Conservation (phyloP, 2,329 filamentous ascomycete species). For the Ceratocystis ficicola region DNA sequence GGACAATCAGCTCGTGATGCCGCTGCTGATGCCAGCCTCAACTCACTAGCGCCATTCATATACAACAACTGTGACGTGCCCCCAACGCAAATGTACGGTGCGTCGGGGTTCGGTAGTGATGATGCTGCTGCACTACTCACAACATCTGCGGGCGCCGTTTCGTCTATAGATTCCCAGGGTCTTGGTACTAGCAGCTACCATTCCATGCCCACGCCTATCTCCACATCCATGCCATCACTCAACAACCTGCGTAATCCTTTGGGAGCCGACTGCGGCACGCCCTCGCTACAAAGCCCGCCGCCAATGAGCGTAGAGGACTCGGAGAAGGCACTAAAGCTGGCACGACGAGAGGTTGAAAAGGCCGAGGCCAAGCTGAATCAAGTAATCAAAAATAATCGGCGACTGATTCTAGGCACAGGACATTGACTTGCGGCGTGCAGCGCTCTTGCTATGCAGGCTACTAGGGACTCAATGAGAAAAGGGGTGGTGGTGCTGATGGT, state of each 20-base stretch:
- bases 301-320: conserved; percentile 52
- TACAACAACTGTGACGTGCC: conserved; percentile 2
- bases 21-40: conserved; percentile 37
- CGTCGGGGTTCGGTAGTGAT: conserved; percentile 7
- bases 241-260: conserved; percentile 12
- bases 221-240: not conserved
- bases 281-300: conserved; percentile 33
- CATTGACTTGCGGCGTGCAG: conserved; percentile 22
- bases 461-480: conserved; percentile 21
- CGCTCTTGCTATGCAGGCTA: conserved; percentile 21
- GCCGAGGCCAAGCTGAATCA: conserved; percentile 50
- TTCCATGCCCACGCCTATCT: not conserved
- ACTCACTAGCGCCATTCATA: conserved; percentile 40
- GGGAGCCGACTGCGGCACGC: conserved; percentile 20
- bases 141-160: conserved; percentile 26
- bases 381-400: conserved; percentile 48
- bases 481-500: conserved; percentile 23
- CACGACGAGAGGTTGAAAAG: conserved; percentile 48
- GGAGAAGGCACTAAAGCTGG: conserved; percentile 41
- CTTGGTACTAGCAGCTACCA: not conserved
- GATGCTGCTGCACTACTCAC: conserved; percentile 7
- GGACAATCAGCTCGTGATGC: not conserved
- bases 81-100: not conserved
- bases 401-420: conserved; percentile 35
- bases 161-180: conserved; percentile 27